phyloP scores from a whole-genome alignment of 2,329 filamentous ascomycete genomes.

The Lojkania enalia region DNA sequence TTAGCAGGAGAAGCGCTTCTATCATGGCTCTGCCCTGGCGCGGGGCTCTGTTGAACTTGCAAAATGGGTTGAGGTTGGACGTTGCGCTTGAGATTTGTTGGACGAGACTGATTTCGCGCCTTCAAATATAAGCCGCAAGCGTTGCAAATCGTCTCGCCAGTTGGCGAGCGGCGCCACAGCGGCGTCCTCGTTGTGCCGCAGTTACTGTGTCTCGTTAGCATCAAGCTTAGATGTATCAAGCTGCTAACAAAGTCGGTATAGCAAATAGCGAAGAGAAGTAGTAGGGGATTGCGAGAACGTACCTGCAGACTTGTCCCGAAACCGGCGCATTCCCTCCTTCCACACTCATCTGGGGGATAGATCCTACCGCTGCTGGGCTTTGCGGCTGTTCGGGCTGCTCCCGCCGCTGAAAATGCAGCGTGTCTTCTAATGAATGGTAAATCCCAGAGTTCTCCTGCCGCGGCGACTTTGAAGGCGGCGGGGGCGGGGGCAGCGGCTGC shows the following conservation, averaged over 20 bases:
- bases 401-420: constrained; percentile 29
- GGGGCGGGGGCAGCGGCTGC: too few relatives aligned
- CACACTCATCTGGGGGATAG: constrained; percentile 21
- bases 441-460: constrained; percentile 33
- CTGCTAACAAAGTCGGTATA: constrained; percentile 7
- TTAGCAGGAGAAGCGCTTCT: constrained; percentile 46
- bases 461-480: constrained; percentile 15
- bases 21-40: constrained; percentile 41
- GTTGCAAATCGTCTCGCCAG: constrained; percentile 95
- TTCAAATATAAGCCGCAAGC: constrained; percentile 95
- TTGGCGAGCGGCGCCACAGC: constrained; percentile 89
- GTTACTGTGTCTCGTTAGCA: constrained; percentile 64
- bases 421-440: constrained; percentile 48
- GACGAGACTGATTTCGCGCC: constrained; percentile 86
- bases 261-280: background rate
- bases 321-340: constrained; percentile 44
- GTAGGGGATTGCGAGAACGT: constrained; percentile 31
- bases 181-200: constrained; percentile 93
- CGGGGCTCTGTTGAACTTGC: constrained; percentile 46
- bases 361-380: constrained; percentile 26
- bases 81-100: constrained; percentile 85
- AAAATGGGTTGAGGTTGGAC: constrained; percentile 46
- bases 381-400: constrained; percentile 24
- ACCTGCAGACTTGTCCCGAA: constrained; percentile 74
- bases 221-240: background rate